Conservation (phyloP, 371 early-diverging fungal genomes). For the Blyttiomyces sp. region DNA sequence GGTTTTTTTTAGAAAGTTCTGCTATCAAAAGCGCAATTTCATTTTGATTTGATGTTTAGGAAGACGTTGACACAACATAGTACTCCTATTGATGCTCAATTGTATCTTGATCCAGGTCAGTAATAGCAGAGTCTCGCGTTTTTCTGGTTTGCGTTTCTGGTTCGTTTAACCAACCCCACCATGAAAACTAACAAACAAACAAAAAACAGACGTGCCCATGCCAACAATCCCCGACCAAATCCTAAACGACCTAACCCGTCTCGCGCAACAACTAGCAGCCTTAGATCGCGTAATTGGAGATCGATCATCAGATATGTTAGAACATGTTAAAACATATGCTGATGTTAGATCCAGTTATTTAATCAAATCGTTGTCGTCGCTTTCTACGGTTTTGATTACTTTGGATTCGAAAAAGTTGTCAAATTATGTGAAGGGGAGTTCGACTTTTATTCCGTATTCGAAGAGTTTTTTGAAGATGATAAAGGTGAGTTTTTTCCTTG, state of each 20-base stretch:
- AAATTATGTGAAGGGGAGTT: slow-evolving; percentile 63
- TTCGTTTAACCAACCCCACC: too few species aligned
- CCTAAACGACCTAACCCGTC: slow-evolving; percentile 14
- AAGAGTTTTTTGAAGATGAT: slow-evolving; percentile 58
- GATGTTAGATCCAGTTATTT: slow-evolving; percentile 72
- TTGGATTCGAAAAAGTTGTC: slow-evolving; percentile 34
- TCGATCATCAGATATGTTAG: slow-evolving; percentile 14
- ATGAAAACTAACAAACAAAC: too few species aligned
- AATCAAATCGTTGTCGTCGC: slow-evolving; percentile 58
- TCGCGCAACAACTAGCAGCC: slow-evolving; percentile 24
- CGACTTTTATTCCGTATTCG: slow-evolving; percentile 61
- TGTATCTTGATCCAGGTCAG: too few species aligned
- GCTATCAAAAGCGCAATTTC: slow-evolving; percentile 44
- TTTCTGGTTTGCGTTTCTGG: too few species aligned
- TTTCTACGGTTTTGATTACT: slow-evolving; percentile 40
- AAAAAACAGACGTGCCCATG: too few species aligned
- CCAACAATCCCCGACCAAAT: slow-evolving; percentile 22
- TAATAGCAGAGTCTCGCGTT: too few species aligned
- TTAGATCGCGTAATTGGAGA: slow-evolving; percentile 18
- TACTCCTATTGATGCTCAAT: slow-evolving; percentile 49
- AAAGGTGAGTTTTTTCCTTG: slow-evolving; percentile 36
- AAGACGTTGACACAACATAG: slow-evolving; percentile 49
- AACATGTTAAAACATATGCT: slow-evolving; percentile 62
- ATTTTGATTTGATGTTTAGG: slow-evolving; percentile 53
- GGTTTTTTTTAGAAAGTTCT: slow-evolving; percentile 28